Conservation (phyloP, 2,329 filamentous ascomycete species). For the Talaromyces piceae region DNA sequence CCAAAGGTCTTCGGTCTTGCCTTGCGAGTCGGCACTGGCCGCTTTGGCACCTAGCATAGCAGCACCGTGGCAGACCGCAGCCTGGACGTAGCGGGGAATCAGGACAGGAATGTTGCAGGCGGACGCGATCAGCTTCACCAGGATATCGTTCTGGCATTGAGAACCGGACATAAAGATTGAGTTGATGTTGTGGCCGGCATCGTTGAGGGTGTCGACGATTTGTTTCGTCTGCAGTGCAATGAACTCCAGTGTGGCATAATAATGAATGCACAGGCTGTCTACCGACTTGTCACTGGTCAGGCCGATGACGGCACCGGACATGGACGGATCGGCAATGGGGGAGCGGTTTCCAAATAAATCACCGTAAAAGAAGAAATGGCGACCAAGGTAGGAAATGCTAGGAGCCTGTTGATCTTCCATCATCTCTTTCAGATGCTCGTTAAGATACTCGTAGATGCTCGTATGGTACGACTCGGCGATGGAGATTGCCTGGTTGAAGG, state of each 20-base stretch:
- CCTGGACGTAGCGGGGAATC: conserved; percentile 88
- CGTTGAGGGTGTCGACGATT: conserved; percentile 92
- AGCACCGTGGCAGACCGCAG: conserved; percentile 93
- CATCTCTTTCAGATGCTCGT: conserved; percentile 75
- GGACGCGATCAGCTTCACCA: conserved; percentile 87
- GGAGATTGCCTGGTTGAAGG: conserved; percentile 71
- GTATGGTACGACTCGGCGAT: conserved; percentile 73
- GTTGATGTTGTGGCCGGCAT: conserved; percentile 73
- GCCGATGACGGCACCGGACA: conserved; percentile 85
- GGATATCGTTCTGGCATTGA: conserved; percentile 89
- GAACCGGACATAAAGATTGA: conserved; percentile 99
- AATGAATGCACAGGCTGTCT: conserved; percentile 81
- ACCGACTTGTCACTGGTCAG: conserved; percentile 79
- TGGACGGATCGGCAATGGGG: conserved; percentile 83
- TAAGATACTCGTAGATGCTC: conserved; percentile 93
- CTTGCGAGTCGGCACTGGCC: conserved; percentile 70
- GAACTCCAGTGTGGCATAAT: conserved; percentile 96
- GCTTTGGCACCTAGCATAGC: conserved; percentile 98
- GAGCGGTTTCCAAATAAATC: conserved; percentile 96
- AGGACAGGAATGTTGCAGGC: conserved; percentile 87
- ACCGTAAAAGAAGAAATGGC: conserved; percentile 98
- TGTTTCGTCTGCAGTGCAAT: conserved; percentile 95
- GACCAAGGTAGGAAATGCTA: conserved; percentile 73
- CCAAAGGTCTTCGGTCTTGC: conserved; percentile 83
- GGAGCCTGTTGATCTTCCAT: conserved; percentile 62